Evolutionary conservation across 306 rosid species (phyloP).

Genomic region (Inga leiocalycina): DNA sequence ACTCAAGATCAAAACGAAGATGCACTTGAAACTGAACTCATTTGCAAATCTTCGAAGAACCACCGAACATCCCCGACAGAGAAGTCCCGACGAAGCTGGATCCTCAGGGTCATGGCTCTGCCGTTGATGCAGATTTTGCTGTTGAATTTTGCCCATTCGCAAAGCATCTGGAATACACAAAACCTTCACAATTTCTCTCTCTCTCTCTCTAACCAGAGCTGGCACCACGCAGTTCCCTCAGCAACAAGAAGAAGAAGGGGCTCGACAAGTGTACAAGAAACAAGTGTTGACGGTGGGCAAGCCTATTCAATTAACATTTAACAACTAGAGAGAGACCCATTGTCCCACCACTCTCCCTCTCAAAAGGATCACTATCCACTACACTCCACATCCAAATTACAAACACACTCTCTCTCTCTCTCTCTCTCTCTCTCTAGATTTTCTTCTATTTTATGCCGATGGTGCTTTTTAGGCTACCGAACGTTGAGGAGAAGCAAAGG

Average conservation of each 20-base stretch:
- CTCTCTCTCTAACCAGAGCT: conserved; percentile 13
- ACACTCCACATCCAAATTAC: neutral
- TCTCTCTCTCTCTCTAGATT: neutral
- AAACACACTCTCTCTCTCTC: neutral
- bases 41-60: conserved; percentile 35
- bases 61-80: conserved; percentile 53
- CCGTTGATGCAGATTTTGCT: conserved; percentile 34
- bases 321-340: conserved; percentile 1
- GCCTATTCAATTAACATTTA: conserved; percentile 7
- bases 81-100: conserved; percentile 45
- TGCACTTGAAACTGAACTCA: conserved; percentile 70
- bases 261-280: conserved; percentile 30
- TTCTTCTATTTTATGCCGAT: neutral
- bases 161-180: conserved; percentile 48
- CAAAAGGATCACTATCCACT: conserved; percentile 18
- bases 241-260: conserved; percentile 8
- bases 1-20: conserved; percentile 62
- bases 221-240: conserved; percentile 1
- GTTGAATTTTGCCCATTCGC: conserved; percentile 50
- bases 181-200: conserved; percentile 24
- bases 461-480: conserved; percentile 63
- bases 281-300: conserved; percentile 43
- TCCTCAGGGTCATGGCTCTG: conserved; percentile 22
- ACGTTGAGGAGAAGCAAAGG: conserved; percentile 86
- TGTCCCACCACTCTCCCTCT: neutral